phyloP scores from a whole-genome alignment of 139 green algal species.

The Trebouxia sp. region DNA sequence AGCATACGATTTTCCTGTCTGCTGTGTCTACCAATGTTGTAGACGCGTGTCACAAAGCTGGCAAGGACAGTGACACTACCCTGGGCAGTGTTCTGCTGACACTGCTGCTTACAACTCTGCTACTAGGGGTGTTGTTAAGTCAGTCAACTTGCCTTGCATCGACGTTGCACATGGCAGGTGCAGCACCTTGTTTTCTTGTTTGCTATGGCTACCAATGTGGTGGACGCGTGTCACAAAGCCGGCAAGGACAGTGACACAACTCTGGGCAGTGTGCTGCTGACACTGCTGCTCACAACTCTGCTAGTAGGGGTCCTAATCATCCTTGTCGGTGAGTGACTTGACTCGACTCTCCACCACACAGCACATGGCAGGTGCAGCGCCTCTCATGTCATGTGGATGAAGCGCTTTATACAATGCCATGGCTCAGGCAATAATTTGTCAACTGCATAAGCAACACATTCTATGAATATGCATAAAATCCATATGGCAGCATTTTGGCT shows the following conservation, averaged over 20 bases:
- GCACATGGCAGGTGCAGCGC: no score
- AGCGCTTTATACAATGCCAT: no score
- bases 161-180: no score
- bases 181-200: constrained; percentile 79
- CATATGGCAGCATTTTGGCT: no score
- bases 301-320: constrained; percentile 69
- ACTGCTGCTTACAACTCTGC: constrained; percentile 53
- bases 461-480: no score
- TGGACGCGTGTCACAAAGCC: constrained; percentile 15
- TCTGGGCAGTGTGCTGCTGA: constrained; percentile 66
- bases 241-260: constrained; percentile 33
- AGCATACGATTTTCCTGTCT: constrained; percentile 78
- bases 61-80: constrained; percentile 33
- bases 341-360: no score
- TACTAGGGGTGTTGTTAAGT: constrained; percentile 68
- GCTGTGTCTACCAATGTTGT: constrained; percentile 70
- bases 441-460: no score
- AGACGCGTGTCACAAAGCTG: background rate
- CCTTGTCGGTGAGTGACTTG: constrained; percentile 46
- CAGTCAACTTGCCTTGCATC: no score
- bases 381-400: no score
- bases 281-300: constrained; percentile 54
- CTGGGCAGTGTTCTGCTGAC: constrained; percentile 68
- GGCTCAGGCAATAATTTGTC: no score
- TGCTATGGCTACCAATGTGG: constrained; percentile 68